A percentile compares a stretch with the other conserved stretches of the same genome.
Conservation (phyloP, 495 filamentous ascomycete species). For the Annulohypoxylon moriforme region DNA sequence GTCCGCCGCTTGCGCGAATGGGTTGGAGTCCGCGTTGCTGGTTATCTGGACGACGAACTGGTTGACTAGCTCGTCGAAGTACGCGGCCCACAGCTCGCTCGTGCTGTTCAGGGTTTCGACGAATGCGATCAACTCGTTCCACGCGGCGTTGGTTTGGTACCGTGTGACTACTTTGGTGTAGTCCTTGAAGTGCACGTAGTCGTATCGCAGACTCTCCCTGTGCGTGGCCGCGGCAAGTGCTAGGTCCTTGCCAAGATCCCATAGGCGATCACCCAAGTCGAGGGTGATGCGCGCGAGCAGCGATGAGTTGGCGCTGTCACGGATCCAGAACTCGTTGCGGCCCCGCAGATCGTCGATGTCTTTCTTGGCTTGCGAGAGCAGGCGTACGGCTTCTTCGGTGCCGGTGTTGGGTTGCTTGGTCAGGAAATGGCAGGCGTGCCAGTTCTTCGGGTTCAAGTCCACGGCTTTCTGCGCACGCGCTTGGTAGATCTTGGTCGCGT, state of each 20-base stretch:
- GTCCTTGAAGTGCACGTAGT: slow-evolving; percentile 47
- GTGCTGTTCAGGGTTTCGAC: slow-evolving; percentile 47
- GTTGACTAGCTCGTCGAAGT: slow-evolving; percentile 46
- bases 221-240: slow-evolving; percentile 39
- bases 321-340: slow-evolving; percentile 40
- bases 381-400: slow-evolving; percentile 46
- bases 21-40: slow-evolving; percentile 17
- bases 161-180: slow-evolving; percentile 43
- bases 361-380: slow-evolving; percentile 44
- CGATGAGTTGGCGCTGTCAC: slow-evolving; percentile 31
- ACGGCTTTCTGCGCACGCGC: slow-evolving; percentile 47
- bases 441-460: slow-evolving; percentile 51
- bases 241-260: slow-evolving; percentile 49
- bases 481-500: slow-evolving; percentile 34
- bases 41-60: slow-evolving; percentile 37
- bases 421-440: slow-evolving; percentile 53
- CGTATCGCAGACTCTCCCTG: slow-evolving; percentile 41
- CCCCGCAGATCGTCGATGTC: slow-evolving; percentile 38
- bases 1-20: slow-evolving; percentile 39
- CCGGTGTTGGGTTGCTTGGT: slow-evolving; percentile 42
- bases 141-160: slow-evolving; percentile 44
- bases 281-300: slow-evolving; percentile 48
- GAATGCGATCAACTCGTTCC: slow-evolving; percentile 49
- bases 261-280: slow-evolving; percentile 52
- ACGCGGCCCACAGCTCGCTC: slow-evolving; percentile 40